Base-by-base conservation (phyloP, 164 flowering plant species). In the Kalanchoe fedtschenkoi region DNA sequence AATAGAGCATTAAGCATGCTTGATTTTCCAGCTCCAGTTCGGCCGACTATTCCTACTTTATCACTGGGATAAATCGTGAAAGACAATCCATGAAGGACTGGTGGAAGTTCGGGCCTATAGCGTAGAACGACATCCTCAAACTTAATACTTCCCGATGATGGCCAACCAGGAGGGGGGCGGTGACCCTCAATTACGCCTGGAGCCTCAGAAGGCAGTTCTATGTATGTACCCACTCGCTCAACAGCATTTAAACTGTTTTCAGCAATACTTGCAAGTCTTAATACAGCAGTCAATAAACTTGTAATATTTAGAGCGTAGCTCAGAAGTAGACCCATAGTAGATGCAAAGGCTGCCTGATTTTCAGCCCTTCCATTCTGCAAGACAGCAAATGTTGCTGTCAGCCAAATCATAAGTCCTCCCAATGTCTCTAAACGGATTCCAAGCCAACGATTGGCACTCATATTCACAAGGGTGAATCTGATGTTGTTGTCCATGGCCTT, bases 1-100 rank as follows among this genome's bases (percentile, higher is more conserved):
- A 95, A 95, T 60, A 95, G 77, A 65, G 99, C 96, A 72, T 95
- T 95, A 5, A 95, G 71, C 95, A 95, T 87, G 80, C 99, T 95
- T 39, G 99, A 95, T 69, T 95, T 95, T 60, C 99, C 97, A 32
- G 99, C 99, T 1, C 99, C 99, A 39, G 99, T 95, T 68, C 99
- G 84, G 29, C 99, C 99, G 68, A 86, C 99, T 58, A 95, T 86
- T 62, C 97, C 99, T 1, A 95, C 85, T 74, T 95, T 95, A 61
- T 95, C 97, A 76, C 83, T 87, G 16, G 93, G 91, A 69, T 78
- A 71, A 57, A 95, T 66, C 14, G 69, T 61, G 68, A 95, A 95
- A 37, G 90, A 81, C 63, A 95, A 71, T 33, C 96, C 96, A 75
- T 91, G 99, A 61, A 95, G 78, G 11, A 95, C 99, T 0, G 96